Evolutionary conservation across 228 moss, liverwort and hornwort species (phyloP), one percentile per base, ranked within the genome.

Genomic region (Sphagnum fallax): DNA sequence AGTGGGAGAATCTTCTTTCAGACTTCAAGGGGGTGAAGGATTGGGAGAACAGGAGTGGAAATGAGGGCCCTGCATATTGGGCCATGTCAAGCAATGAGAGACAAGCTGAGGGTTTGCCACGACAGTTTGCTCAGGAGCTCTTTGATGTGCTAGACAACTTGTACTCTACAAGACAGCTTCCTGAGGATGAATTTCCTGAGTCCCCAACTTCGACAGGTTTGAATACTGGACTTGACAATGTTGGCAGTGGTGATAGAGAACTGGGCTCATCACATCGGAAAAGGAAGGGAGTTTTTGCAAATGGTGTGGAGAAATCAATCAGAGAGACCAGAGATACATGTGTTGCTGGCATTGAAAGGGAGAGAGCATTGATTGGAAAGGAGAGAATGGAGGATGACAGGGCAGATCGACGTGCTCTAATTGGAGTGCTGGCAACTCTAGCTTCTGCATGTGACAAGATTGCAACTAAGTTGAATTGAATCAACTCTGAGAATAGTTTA

Each of bases 1-100:
- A 88, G 50, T 92, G 92, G 92, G 87, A 87, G 76, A 92, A 92
- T 8, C 81, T 92, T 14, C 85, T 84, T 15, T 87, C 87, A 50
- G 92, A 92, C 65, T 89, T 89, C 52, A 89, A 87, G 64, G 86
- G 89, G 69, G 88, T 92, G 60, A 80, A 86, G 5, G 87, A 92
- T 72, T 92, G 92, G 92, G 75, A 79, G 74, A 79, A 87, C 70
- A 80, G 71, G 50, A 83, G 75, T 60, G 79, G 81, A 55, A 55
- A 55, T 4, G 32, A 32, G 32, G 32, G 32, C 32, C 9, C 55
- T 55, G 9, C 55, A 8, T 55, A 55, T 12, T 81, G 81, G 81
- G 76, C 52, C 68, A 74, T 85, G 77, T 76, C 81, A 32, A 76
- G 82, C 0, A 79, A 82, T 48, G 85, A 79, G 69, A 70, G 85